Evolutionary conservation across 78 protist genomes (phyloP).

Genomic region (Neovahlkampfia damariscottae): DNA sequence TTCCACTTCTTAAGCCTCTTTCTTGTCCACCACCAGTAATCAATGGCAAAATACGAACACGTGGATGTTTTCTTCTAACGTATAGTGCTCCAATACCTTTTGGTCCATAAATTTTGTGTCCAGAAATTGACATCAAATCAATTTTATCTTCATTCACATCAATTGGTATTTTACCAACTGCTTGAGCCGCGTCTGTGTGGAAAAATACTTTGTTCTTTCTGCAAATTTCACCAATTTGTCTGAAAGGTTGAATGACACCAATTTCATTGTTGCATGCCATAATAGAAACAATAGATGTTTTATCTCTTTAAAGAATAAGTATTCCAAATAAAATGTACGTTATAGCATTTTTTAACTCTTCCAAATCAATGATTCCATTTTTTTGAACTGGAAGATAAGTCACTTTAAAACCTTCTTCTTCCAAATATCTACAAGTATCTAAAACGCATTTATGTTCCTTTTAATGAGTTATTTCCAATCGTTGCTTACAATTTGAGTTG

Average conservation of each 20-base stretch:
- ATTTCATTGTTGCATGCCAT: constrained; percentile 98
- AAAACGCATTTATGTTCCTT: constrained; percentile 92
- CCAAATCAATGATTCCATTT: constrained; percentile 69
- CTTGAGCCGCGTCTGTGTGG: constrained; percentile 95
- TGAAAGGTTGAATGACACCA: constrained; percentile 87
- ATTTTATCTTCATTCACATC: constrained; percentile 77
- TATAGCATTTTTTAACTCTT: constrained; percentile 48
- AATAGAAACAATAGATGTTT: constrained; percentile 82
- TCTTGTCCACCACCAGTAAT: constrained; percentile 96
- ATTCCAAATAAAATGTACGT: background rate
- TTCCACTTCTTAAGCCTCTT: constrained; percentile 89
- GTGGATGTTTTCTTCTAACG: constrained; percentile 44
- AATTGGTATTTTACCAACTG: constrained; percentile 91
- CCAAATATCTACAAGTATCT: constrained; percentile 86
- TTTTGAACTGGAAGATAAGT: constrained; percentile 67
- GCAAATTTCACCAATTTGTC: constrained; percentile 85
- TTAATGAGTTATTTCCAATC: no score
- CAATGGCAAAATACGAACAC: constrained; percentile 77
- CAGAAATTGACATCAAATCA: constrained; percentile 80
- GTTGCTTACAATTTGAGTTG: constrained; percentile 60
- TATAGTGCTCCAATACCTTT: constrained; percentile 95
- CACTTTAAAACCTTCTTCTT: constrained; percentile 78
- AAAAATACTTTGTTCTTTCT: constrained; percentile 45
- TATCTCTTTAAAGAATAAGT: no score
- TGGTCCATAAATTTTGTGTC: constrained; percentile 94